A percentile compares a stretch with the other conserved stretches of the same genome.
These are phyloP conservation scores for Erythrophleum ivorense DNA, from an alignment of 331 rosid species.

Conservation along the genomic window DNA sequence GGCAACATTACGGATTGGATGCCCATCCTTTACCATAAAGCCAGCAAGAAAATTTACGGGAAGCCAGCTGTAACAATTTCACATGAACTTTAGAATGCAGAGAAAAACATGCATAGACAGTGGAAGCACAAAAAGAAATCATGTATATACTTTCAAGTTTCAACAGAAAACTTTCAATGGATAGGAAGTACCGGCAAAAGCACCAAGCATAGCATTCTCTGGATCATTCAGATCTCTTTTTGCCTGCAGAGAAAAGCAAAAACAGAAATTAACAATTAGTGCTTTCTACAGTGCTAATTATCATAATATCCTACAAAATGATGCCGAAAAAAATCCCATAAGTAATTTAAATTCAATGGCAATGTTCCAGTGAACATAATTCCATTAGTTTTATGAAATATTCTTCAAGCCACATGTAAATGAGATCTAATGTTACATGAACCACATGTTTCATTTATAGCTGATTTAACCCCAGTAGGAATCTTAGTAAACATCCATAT, in stretches of 20 bases:
- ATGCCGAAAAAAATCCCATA: conserved; percentile 12
- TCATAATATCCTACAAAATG: background rate
- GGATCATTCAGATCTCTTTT: conserved; percentile 79
- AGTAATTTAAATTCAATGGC: background rate
- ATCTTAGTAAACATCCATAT: conserved; percentile 9
- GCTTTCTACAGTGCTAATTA: conserved; percentile 11
- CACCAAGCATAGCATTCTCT: conserved; percentile 86
- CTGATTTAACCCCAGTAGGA: background rate
- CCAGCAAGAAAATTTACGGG: background rate
- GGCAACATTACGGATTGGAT: background rate
- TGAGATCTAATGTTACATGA: conserved; percentile 2
- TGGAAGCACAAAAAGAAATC: conserved; percentile 17
- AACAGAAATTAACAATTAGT: conserved; percentile 24
- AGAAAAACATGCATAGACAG: background rate
- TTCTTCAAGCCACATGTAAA: conserved; percentile 2
- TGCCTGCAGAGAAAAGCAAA: conserved; percentile 54
- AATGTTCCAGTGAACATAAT: conserved; percentile 6
- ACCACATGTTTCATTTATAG: conserved; percentile 4
- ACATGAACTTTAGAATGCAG: conserved; percentile 6
- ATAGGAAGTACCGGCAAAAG: conserved; percentile 70
- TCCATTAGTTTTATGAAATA: background rate
- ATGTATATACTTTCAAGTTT: conserved; percentile 2
- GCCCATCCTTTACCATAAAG: background rate
- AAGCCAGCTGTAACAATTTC: conserved; percentile 9
- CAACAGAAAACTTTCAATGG: conserved; percentile 17